Evolutionary conservation across 2,329 filamentous ascomycete species (phyloP), one percentile per base, ranked within the genome.

Genomic region (Pestalotiopsis sp.): DNA sequence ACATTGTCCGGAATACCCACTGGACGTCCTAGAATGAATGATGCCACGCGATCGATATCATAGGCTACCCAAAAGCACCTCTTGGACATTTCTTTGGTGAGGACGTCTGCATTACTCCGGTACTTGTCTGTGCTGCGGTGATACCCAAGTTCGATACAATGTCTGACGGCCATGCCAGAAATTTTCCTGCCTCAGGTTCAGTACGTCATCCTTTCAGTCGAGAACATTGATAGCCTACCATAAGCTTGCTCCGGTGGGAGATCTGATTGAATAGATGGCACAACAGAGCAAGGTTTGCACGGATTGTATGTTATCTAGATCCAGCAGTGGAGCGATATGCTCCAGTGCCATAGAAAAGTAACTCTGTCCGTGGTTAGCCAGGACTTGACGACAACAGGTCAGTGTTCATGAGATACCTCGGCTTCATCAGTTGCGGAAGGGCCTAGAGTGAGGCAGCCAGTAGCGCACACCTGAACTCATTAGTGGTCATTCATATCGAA

Each of bases 211-310:
- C 25, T 9, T 23, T 39, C 9, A 4, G 13, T 17, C 6, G 1
- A 13, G 1, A 11, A 7, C 14, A 14, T 4, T 36, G 5, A 59
- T 67, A 2, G 62, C 67, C 68, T 71, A 77, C 77, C 77, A 79
- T 3, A 71, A 66, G 0, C 75, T 78, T 41, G 75, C 68, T 4
- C 77, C 78, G 6, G 67, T 71, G 0, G 73, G 64, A 2, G 75
- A 76, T 61, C 77, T 60, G 23, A 78, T 66, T 49, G 78, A 78
- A 36, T 77, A 78, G 4, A 79, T 73, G 0, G 77, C 77, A 65
- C 73, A 78, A 56, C 75, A 78, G 1, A 80, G 66, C 9, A 80
- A 73, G 2, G 74, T 75, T 66, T 80, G 78, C 61, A 80, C 78
- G 1, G 77, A 75, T 68, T 78, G 74, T 0, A 80, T 66, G 57